Percentiles rank a stretch among this genome's conserved stretches.
phyloP scores from a whole-genome alignment of 1,284 basidiomycete species.

The Leucoagaricus sp. region DNA sequence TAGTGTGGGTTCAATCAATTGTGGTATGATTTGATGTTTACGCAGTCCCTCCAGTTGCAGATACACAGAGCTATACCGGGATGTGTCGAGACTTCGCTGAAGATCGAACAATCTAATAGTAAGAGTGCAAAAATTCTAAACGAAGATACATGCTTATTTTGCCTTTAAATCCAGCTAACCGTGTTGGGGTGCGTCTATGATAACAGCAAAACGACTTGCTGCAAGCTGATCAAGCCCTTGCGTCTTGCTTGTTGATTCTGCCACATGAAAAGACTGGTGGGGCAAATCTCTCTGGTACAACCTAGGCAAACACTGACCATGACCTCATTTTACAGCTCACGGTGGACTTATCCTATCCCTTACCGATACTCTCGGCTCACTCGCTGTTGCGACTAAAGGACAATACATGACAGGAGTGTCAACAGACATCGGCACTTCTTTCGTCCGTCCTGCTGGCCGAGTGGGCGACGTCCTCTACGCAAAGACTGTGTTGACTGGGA shows the following conservation, averaged over 20 bases:
- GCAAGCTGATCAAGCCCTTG: too few species aligned
- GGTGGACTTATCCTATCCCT: constrained; percentile 85
- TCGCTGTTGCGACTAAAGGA: constrained; percentile 82
- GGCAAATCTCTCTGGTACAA: too few species aligned
- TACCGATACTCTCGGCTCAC: constrained; percentile 83
- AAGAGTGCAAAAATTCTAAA: too few species aligned
- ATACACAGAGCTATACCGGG: constrained; percentile 68
- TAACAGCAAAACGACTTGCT: too few species aligned
- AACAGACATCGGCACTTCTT: constrained; percentile 85
- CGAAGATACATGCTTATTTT: too few species aligned
- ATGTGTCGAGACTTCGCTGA: constrained; percentile 62
- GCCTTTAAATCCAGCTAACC: constrained; percentile 43
- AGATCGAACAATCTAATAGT: constrained; percentile 76
- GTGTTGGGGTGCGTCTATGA: constrained; percentile 72
- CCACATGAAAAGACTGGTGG: too few species aligned
- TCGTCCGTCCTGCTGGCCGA: constrained; percentile 71
- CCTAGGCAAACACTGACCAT: background rate
- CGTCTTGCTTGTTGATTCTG: too few species aligned
- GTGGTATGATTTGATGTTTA: background rate
- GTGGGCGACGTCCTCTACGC: constrained; percentile 65
- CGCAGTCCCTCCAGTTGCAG: constrained; percentile 47
- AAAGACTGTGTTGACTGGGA: constrained; percentile 60
- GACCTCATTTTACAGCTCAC: constrained; percentile 48
- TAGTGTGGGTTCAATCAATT: constrained; percentile 47
- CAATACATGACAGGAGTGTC: constrained; percentile 86